These are phyloP conservation scores for Phaeotremella skinneri DNA, from an alignment of 768 basidiomycete species.

Conservation along the genomic window DNA sequence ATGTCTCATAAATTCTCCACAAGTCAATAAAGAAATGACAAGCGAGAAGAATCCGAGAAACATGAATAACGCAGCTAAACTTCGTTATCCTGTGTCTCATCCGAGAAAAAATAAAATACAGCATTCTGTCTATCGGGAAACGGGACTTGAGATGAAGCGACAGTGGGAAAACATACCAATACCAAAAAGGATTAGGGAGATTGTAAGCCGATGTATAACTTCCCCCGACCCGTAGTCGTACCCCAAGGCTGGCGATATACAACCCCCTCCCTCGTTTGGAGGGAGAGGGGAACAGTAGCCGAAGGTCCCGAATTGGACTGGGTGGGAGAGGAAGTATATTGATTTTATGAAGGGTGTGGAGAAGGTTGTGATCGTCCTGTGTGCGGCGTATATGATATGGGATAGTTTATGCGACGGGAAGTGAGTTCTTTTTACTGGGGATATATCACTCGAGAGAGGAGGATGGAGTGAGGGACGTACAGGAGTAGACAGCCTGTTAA, in stretches of 20 bases:
- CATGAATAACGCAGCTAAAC: conserved; percentile 30
- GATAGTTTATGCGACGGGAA: too few species aligned
- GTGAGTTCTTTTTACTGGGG: neutral
- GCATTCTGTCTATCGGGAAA: neutral
- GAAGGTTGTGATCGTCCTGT: conserved; percentile 40
- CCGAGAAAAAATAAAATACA: neutral
- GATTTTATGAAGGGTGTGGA: conserved; percentile 43
- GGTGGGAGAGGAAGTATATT: conserved; percentile 37
- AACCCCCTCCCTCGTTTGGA: neutral
- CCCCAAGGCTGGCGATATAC: conserved; percentile 13
- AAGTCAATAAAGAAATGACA: conserved; percentile 23
- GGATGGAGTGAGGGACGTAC: conserved; percentile 9
- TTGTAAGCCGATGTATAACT: conserved; percentile 29
- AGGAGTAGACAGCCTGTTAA: conserved; percentile 15
- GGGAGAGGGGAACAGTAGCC: conserved; percentile 21
- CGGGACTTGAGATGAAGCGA: neutral
- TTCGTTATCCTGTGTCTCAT: neutral
- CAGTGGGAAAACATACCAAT: conserved; percentile 26
- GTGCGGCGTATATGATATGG: too few species aligned
- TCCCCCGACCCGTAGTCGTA: conserved; percentile 17
- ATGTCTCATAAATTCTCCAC: conserved; percentile 32
- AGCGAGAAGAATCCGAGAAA: conserved; percentile 28
- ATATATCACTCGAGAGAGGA: neutral
- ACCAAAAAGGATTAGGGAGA: conserved; percentile 25
- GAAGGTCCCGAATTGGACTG: conserved; percentile 29